These are phyloP conservation scores for Pestalotiopsis sp. DNA, from an alignment of 2,329 filamentous ascomycete genomes.

Conservation along the genomic window DNA sequence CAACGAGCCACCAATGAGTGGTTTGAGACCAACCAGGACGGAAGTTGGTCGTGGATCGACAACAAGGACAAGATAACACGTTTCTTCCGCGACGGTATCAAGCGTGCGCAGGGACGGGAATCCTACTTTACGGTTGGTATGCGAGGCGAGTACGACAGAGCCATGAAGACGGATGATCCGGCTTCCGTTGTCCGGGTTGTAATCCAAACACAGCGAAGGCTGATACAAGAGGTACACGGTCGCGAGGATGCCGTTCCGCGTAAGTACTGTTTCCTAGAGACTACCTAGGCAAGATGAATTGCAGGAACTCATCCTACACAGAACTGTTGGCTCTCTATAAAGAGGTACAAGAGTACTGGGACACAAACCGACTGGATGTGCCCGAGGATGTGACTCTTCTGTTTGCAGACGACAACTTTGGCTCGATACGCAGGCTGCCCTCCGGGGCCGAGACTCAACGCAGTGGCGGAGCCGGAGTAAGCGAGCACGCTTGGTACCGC, in stretches of 20 bases:
- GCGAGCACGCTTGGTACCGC: background rate
- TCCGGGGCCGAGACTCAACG: constrained; percentile 50
- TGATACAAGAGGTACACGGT: constrained; percentile 55
- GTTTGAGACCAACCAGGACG: constrained; percentile 41
- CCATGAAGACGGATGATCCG: constrained; percentile 52
- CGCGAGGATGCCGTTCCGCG: constrained; percentile 42
- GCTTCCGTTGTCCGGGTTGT: constrained; percentile 55
- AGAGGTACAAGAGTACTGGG: constrained; percentile 65
- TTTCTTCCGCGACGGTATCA: constrained; percentile 60
- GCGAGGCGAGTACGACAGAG: constrained; percentile 59
- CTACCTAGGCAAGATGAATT: no score
- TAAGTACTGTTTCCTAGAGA: constrained; percentile 31
- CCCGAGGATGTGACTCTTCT: constrained; percentile 70
- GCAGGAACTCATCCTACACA: constrained; percentile 18
- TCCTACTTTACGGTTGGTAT: constrained; percentile 62
- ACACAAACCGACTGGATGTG: constrained; percentile 36
- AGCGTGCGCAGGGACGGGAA: constrained; percentile 57
- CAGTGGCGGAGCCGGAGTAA: constrained; percentile 51
- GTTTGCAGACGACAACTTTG: constrained; percentile 71
- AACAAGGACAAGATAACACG: constrained; percentile 57
- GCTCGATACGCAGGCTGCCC: constrained; percentile 51
- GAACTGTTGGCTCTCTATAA: constrained; percentile 69
- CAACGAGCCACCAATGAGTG: constrained; percentile 57
- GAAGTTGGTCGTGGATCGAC: constrained; percentile 62
- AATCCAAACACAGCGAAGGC: constrained; percentile 54